Evolutionary conservation across 768 basidiomycete genomes (phyloP), one percentile per base, ranked within the genome.

Genomic region (Pholiota microspora): DNA sequence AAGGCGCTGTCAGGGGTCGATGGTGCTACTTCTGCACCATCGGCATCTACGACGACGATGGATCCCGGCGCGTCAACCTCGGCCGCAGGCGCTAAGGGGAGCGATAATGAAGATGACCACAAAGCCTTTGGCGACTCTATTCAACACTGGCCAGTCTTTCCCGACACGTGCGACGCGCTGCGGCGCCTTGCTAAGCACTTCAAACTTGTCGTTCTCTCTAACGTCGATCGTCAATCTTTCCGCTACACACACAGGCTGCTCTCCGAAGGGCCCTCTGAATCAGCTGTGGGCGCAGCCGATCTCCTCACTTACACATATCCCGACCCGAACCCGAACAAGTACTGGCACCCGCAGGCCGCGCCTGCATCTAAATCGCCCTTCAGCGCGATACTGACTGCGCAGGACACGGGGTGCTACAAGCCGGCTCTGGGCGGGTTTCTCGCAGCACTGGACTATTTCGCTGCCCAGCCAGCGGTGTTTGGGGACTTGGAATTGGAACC

Each of bases 371-470:
- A 72, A 46, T 87, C 86, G 23, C 78, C 83, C 0, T 91, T 91
- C 67, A 79, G 82, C 24, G 74, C 83, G 49, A 72, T 88, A 51
- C 71, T 86, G 60, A 90, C 88, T 7, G 88, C 89, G 4, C 81
- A 91, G 64, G 86, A 88, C 58, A 78, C 81, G 4, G 80, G 81
- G n/a, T 81, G 80, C 31, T 91, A 89, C 70, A 91, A 90, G 64
- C 89, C 86, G 18, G 77, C 80, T 6, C 72, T 76, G 5, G 75
- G 73, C 7, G 83, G 82, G 50, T 83, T 86, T 66, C 63, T 73
- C 49, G 71, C 75, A 21, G 78, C 74, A 32, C 69, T 88, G 29
- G 71, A 76, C 48, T 75, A 71, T 10, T 73, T 80, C 13, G 65
- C 66, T 31, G 63, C 70, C 4, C 70, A 83, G 45, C 71, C 74